Conservation (phyloP, 352 stramenopile genomes). For the Globisporangium mamillatum region DNA sequence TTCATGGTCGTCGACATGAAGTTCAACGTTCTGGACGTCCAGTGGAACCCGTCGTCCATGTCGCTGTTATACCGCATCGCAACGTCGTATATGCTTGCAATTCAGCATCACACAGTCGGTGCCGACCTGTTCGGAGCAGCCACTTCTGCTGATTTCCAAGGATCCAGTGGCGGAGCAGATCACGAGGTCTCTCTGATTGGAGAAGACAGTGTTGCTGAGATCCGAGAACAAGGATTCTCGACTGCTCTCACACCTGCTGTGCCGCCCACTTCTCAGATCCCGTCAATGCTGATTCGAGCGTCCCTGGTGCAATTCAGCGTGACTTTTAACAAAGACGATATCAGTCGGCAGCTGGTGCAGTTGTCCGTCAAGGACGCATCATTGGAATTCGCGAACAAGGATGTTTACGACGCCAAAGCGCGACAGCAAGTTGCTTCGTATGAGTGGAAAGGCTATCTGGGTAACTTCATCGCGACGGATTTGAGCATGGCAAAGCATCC, state of each 20-base stretch:
- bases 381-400: constrained; percentile 37
- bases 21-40: constrained; percentile 71
- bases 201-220: background rate
- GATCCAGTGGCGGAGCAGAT: background rate
- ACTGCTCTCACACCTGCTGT: background rate
- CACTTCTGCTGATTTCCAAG: background rate
- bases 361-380: constrained; percentile 55
- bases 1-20: constrained; percentile 55
- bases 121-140: constrained; percentile 8
- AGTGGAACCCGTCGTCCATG: constrained; percentile 86
- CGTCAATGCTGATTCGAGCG: constrained; percentile 39
- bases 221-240: background rate
- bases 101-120: constrained; percentile 35
- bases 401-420: background rate
- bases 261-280: background rate
- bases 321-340: constrained; percentile 82
- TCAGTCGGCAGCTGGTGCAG: constrained; percentile 60
- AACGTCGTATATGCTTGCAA: constrained; percentile 48
- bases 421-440: constrained; percentile 10
- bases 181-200: background rate
- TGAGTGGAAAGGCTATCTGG: constrained; percentile 39
- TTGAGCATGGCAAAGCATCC: constrained; percentile 67
- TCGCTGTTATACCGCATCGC: constrained; percentile 69
- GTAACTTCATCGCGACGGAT: constrained; percentile 74
- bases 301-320: constrained; percentile 75